Base-by-base conservation (phyloP, 1,284 basidiomycete species). In the Rhodofomes roseus region DNA sequence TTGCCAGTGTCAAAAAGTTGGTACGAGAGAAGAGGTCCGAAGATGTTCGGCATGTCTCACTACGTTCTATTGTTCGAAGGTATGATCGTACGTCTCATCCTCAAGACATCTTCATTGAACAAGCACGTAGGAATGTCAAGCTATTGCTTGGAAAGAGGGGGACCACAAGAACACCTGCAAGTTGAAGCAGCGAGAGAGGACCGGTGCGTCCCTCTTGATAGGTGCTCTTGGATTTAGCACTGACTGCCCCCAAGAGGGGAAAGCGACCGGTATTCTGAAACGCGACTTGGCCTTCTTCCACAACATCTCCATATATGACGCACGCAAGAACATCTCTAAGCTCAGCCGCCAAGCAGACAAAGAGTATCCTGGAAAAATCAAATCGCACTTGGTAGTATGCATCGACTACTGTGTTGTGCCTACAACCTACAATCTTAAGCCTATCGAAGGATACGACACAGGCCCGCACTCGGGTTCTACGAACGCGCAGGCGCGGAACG, bases 11-110 rank as follows among this genome's bases (percentile, higher is more conserved):
- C 74, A 75, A 16, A 76, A 73, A 63, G 60, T 72, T 25, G 74
- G 73, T 25, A 60, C 57, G 4, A 75, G 72, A 59, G 73, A 73
- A 53, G 67, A 68, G 11, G 74, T 78, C 61, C 65, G 68, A 46
- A 70, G 73, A 51, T 78, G 76, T 56, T 62, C 67, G 3, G 70
- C 67, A 2, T 77, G 76, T 61, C 66, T 70, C 16, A 70, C 67
- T 8, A 76, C 76, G 4, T 65, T 73, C 18, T 77, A 77, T 62
- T 77, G 77, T 60, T 77, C 76, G 1, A 74, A 73, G 60, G 65
- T 63, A 9, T 7, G 60, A 27, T 3, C 29, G 2, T 14, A 14
- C 23, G 14, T 2, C 18, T 14, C 16, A 34, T n/a, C 5, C 39
- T 39, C 39, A 7, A 27, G 14, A 20, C 4, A 23, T 18, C 37